Base-by-base conservation (phyloP, 2,329 filamentous ascomycete species). In the Fonsecaea pugnacius region DNA sequence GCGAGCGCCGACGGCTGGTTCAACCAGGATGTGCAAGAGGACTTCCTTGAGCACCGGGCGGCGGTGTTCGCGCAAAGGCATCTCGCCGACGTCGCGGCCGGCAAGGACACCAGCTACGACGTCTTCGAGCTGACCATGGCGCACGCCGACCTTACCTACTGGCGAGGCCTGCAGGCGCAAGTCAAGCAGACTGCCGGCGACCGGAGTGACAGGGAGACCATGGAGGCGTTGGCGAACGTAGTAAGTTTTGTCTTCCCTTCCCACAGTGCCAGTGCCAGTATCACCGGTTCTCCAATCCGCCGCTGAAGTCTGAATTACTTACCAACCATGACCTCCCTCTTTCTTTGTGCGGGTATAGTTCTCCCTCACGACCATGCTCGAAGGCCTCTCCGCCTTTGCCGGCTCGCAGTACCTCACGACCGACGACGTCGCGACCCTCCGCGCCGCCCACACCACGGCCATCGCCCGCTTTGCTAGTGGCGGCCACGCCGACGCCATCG, bases 61-160 rank as follows among this genome's bases (percentile, higher is more conserved):
- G 64, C 65, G 1, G 56, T 65, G 8, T 57, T 71, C 10, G 70
- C 68, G 16, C 57, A 59, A 27, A 36, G 55, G 2, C 70, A 71
- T 54, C 56, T 71, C n/a, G 62, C 64, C 38, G 70, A 68, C 14
- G 67, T 60, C 18, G 43, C 58, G 12, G 55, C 18, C 14, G 69
- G 69, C 2, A 68, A 66, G 36, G 70, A 71, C 32, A 71, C 70
- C 14, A 71, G 70, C 53, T 70, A 68, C 58, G 63, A 64, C 24
- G 65, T 68, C 4, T 64, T 67, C 36, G 65, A 68, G 52, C 57
- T 71, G 16, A 70, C 69, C 32, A 70, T 71, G 70, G 70, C 70
- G 4, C 70, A 71, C 60, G 68, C 67, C n/a, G 70, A 71, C 56
- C 66, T 69, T 35, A 56, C 62, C n/a, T 71, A 71, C 46, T 71